Evolutionary conservation across 352 stramenopile genomes (phyloP).

Genomic region (Phytophthora chlamydospora): DNA sequence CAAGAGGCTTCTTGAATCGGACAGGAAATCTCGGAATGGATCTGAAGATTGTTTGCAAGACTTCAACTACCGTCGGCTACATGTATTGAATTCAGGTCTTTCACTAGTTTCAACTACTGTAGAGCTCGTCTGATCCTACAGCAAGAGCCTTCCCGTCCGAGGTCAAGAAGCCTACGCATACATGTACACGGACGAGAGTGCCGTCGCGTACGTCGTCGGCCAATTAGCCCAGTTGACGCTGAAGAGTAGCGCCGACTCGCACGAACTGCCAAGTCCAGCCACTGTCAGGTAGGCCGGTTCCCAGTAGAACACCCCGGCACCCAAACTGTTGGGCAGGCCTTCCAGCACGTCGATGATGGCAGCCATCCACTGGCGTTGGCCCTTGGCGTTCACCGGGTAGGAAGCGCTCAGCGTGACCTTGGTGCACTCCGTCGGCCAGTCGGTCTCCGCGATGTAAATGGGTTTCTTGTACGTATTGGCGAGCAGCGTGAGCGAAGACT

Average conservation of each 20-base stretch:
- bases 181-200: conserved; percentile 26
- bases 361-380: conserved; percentile 26
- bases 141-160: too few species aligned
- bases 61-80: too few species aligned
- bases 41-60: too few species aligned
- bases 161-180: background rate
- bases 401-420: too few species aligned
- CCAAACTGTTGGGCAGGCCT: conserved; percentile 19
- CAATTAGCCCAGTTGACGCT: conserved; percentile 27
- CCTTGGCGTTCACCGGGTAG: too few species aligned
- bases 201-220: conserved; percentile 21
- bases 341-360: conserved; percentile 23
- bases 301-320: conserved; percentile 28
- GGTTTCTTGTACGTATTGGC: conserved; percentile 25
- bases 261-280: conserved; percentile 28
- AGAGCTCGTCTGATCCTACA: too few species aligned
- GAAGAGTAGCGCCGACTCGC: conserved; percentile 30
- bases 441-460: conserved; percentile 24
- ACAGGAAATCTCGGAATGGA: too few species aligned
- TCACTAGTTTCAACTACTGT: too few species aligned
- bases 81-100: too few species aligned
- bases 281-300: conserved; percentile 16
- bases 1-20: too few species aligned
- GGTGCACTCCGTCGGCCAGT: conserved; percentile 27
- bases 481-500: conserved; percentile 15